A percentile compares a stretch with the other conserved stretches of the same genome.
These are phyloP conservation scores for Diplocarpon rosae DNA, from an alignment of 2,329 filamentous ascomycete species.

Conservation along the genomic window DNA sequence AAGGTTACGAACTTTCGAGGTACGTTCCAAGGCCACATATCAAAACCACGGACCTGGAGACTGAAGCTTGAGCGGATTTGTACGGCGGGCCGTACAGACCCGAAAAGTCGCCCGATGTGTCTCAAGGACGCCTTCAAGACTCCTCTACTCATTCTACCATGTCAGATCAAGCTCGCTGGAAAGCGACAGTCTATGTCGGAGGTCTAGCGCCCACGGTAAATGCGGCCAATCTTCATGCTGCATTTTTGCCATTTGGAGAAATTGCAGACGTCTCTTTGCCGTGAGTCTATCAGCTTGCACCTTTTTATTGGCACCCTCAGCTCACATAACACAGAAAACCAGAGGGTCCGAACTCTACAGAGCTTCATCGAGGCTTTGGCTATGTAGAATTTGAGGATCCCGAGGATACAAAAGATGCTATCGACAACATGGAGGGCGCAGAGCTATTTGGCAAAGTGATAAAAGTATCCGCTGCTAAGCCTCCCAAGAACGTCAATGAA, in stretches of 20 bases:
- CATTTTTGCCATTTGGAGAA: constrained; percentile 94
- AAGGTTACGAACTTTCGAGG: constrained; percentile 4
- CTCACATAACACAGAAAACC: constrained; percentile 44
- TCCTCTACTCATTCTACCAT: constrained; percentile 34
- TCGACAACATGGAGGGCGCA: constrained; percentile 98
- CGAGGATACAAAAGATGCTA: constrained; percentile 82
- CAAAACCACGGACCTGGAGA: too few species aligned
- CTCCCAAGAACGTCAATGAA: constrained; percentile 78
- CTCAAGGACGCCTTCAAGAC: neutral
- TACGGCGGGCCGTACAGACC: too few species aligned
- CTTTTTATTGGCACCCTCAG: constrained; percentile 3
- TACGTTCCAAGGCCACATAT: constrained; percentile 1
- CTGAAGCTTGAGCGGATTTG: too few species aligned
- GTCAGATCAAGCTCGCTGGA: constrained; percentile 74
- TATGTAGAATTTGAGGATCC: constrained; percentile 89
- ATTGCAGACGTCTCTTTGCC: constrained; percentile 85
- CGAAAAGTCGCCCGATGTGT: neutral
- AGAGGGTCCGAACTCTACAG: constrained; percentile 65
- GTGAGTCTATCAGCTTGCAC: constrained; percentile 15
- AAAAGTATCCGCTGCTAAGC: constrained; percentile 85
- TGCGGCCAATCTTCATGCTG: constrained; percentile 65
- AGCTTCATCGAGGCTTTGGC: constrained; percentile 83
- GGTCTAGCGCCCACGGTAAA: constrained; percentile 75
- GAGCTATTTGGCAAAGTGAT: constrained; percentile 88
- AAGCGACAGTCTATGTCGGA: constrained; percentile 86